Conservation (phyloP, 148 eudicot species). For the Camellia japonica region DNA sequence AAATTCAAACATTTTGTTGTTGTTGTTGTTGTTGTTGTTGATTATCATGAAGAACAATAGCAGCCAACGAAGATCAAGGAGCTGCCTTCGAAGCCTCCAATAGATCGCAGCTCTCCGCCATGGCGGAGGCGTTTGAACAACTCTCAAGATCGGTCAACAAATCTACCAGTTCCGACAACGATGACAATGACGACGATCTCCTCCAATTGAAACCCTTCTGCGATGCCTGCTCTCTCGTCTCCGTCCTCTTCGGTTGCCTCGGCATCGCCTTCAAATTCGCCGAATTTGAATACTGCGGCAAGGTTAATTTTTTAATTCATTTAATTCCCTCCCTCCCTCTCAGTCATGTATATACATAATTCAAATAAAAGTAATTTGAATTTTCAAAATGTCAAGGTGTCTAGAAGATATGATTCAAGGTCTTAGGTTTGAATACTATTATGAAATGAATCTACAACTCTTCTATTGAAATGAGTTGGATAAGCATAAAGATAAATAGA, state of each 20-base stretch:
- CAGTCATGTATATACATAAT: not conserved
- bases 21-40: no score
- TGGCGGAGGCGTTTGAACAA: conserved; percentile 74
- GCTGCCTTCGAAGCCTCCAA: conserved; percentile 6
- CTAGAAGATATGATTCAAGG: not conserved
- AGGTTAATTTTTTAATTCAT: conserved; percentile 37
- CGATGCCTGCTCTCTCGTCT: conserved; percentile 73
- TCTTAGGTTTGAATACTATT: not conserved
- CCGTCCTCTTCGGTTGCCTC: conserved; percentile 79
- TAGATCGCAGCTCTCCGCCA: conserved; percentile 48
- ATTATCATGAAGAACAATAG: not conserved
- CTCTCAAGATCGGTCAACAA: conserved; percentile 39
- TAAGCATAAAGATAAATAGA: no score
- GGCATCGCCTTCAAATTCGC: conserved; percentile 96
- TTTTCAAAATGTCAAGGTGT: not conserved
- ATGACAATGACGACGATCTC: not conserved
- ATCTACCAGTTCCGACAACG: conserved; percentile 24
- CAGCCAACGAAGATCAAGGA: conserved; percentile 5
- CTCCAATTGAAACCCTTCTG: conserved; percentile 63
- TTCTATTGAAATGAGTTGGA: no score
- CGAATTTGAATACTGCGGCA: conserved; percentile 73
- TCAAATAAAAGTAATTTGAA: not conserved
- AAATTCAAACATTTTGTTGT: not conserved
- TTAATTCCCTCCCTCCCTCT: not conserved
- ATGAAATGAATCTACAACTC: no score